Evolutionary conservation across 768 basidiomycete species (phyloP), one percentile per base, ranked within the genome.

Genomic region (Termitomyces sp.): DNA sequence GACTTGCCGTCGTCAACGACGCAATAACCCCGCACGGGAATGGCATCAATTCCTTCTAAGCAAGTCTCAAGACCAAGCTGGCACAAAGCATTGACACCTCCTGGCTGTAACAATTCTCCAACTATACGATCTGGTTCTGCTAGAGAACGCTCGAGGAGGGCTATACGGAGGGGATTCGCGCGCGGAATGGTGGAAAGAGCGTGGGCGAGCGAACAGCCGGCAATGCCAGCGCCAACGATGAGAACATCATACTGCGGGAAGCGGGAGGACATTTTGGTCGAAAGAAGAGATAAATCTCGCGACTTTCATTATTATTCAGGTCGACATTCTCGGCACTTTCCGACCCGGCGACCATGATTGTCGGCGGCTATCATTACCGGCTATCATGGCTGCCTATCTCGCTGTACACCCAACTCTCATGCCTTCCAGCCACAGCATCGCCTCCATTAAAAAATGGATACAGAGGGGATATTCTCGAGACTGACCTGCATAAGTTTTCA

Each of bases 121-220:
- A 98, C 97, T 61, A 99, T 98, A 17, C 97, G 82, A 77, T 98
- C 93, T 0, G 97, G 97, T 67, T 93, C 89, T 0, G 87, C 79
- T 3, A 98, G 79, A 14, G 95, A 96, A 11, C 96, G 85, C 70
- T 99, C 97, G 53, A 99, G 76, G 0, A 98, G 73, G 17, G 87
- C 87, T 60, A 98, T 85, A 21, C 84, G 81, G 19, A 93, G 80
- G 14, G 87, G 87, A 51, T 73, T 73, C 19, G 69, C 47, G 41
- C 82, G 76, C 2, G 79, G 74, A 10, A 80, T 64, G 1, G 78
- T 76, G 4, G 92, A 84, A 41, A 99, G 87, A 0, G 88, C 87
- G 66, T 92, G 85, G 6, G 94, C 93, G 45, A 99, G 81, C 0
- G 93, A 82, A 41, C 82, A 85, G 54, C 96, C 96, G 15, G 92